Evolutionary conservation across 139 green algal genomes (phyloP), one percentile per base, ranked within the genome.

Genomic region (Mesotaenium endlicherianum): DNA sequence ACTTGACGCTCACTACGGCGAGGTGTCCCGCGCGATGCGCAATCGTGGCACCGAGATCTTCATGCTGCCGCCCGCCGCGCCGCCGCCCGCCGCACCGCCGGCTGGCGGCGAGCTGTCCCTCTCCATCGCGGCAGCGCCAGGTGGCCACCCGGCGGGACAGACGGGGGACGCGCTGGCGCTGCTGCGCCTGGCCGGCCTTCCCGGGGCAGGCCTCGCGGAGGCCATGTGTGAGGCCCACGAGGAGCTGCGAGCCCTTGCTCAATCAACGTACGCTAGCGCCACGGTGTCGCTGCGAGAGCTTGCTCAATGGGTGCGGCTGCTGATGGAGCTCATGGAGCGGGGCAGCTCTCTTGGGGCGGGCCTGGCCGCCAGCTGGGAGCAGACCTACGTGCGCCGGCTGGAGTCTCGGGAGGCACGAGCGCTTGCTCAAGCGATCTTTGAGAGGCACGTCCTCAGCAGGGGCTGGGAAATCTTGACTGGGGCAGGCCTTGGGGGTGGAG

Each of bases 11-110:
- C 75, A 88, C 57, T 89, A 96, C 43, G 97, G 96, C 0, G 97
- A 98, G 86, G 91, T 99, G 2, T 98, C 94, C 0, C 87, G 95
- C 1, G 97, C 97, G 0, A 99, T 99, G 97, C 92, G 97, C 45
- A 99, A 99, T 84, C 86, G 97, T 4, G 94, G 95, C 31, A 92
- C 98, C 1, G 97, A 99, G 88, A 81, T 99, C 0, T 99, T 92
- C 83, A 67, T 98, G 31, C 81, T 94, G 60, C 76, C 81, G n/a
- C 83, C 79, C 2, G 20, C 80, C 36, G n/a, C 38, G 47, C n/a
- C 40, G 60, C 30, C n/a, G 59, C 60, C 14, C 8, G 31, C 69
- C 42, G 30, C 31, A 3, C 30, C 36, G 44, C 45, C 34, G 42
- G 4, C 34, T 31, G 4, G 17, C 17, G 20, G 17, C 26, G 42